These are phyloP conservation scores for Bipolaris oryzae DNA, from an alignment of 2,329 filamentous ascomycete genomes.

Conservation along the genomic window DNA sequence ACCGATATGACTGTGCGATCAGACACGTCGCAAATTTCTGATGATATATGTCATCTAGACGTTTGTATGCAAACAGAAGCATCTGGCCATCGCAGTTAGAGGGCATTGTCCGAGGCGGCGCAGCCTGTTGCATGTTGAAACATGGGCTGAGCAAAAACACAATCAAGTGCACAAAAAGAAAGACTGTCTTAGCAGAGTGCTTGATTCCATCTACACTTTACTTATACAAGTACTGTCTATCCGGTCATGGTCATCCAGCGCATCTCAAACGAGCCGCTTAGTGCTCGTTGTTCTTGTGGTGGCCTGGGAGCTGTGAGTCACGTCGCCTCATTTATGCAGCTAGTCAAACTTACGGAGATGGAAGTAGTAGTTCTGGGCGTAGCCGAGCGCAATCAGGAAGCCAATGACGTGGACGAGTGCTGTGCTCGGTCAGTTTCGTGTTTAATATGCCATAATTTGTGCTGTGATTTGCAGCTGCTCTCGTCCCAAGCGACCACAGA, in stretches of 20 bases:
- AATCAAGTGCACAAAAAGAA: neutral
- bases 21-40: neutral
- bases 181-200: conserved; percentile 29
- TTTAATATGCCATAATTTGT: neutral
- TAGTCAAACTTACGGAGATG: conserved; percentile 80
- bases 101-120: neutral
- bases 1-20: neutral
- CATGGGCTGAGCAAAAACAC: neutral
- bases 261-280: conserved; percentile 56
- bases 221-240: conserved; percentile 44
- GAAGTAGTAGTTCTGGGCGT: conserved; percentile 99
- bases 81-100: neutral
- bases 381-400: conserved; percentile 79
- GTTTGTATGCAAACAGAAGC: neutral
- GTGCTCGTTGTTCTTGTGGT: conserved; percentile 99
- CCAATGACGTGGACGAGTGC: conserved; percentile 87
- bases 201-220: conserved; percentile 48
- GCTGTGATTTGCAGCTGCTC: neutral
- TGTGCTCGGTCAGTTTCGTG: conserved; percentile 51
- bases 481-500: conserved; percentile 28
- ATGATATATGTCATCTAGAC: neutral
- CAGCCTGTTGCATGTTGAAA: conserved; percentile 3
- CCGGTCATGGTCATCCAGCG: conserved; percentile 13
- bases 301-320: conserved; percentile 64
- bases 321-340: conserved; percentile 10